A percentile compares a stretch with the other conserved stretches of the same genome.
These are phyloP conservation scores for Penicillium paradoxum DNA, from an alignment of 495 filamentous ascomycete species.

Conservation along the genomic window DNA sequence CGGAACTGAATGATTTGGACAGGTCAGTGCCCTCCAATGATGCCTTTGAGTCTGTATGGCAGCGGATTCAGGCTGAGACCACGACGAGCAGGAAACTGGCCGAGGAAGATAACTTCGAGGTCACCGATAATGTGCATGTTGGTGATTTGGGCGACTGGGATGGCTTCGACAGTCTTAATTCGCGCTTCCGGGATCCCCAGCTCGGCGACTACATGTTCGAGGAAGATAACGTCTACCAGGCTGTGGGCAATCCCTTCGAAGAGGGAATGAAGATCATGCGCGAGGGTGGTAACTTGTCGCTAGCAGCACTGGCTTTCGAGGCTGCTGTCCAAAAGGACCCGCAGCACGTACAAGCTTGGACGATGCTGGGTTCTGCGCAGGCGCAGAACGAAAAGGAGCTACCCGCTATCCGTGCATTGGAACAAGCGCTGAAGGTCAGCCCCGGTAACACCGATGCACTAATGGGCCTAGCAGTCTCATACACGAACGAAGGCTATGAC, in stretches of 20 bases:
- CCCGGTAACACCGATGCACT: slow-evolving; percentile 80
- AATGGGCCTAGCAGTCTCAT: slow-evolving; percentile 95
- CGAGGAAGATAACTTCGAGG: slow-evolving; percentile 55
- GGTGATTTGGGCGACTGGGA: slow-evolving; percentile 68
- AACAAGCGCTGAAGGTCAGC: slow-evolving; percentile 84
- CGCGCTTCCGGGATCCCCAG: slow-evolving; percentile 61
- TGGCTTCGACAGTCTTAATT: slow-evolving; percentile 60
- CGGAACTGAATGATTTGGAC: slow-evolving; percentile 85
- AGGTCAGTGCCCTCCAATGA: slow-evolving; percentile 67
- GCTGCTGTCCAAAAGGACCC: slow-evolving; percentile 88
- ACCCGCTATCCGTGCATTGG: slow-evolving; percentile 94
- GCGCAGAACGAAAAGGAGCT: slow-evolving; percentile 98
- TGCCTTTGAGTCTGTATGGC: slow-evolving; percentile 88
- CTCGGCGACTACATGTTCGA: slow-evolving; percentile 93
- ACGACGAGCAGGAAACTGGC: slow-evolving; percentile 63
- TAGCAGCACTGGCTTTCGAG: slow-evolving; percentile 96
- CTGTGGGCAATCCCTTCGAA: slow-evolving; percentile 72
- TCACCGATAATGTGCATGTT: slow-evolving; percentile 53
- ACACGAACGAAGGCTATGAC: slow-evolving; percentile 98
- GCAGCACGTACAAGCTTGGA: slow-evolving; percentile 87
- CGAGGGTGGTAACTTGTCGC: slow-evolving; percentile 86
- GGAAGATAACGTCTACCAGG: slow-evolving; percentile 80
- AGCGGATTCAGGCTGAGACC: slow-evolving; percentile 77
- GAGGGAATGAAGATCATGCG: slow-evolving; percentile 89
- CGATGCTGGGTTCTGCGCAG: slow-evolving; percentile 81